phyloP scores from a whole-genome alignment of 306 rosid species.

The Nissolia schottii region DNA sequence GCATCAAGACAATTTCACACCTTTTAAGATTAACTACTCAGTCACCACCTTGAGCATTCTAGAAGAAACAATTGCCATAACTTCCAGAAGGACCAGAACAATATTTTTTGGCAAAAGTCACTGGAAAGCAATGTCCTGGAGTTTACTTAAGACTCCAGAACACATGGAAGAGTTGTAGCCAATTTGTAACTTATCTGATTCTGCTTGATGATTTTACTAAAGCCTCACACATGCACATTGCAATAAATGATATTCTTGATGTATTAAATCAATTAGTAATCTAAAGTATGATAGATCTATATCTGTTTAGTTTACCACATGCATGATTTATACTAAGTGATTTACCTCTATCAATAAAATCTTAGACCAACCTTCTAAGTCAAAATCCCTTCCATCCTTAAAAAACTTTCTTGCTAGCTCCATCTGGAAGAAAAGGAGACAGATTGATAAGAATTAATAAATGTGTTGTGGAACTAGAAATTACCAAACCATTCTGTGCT shows the following conservation, averaged over 20 bases:
- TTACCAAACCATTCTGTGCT: not conserved
- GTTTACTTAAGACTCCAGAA: not conserved
- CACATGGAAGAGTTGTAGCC: not conserved
- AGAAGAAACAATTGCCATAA: constrained; percentile 4
- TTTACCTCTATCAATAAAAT: not conserved
- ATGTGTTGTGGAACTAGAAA: constrained; percentile 6
- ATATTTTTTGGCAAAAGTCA: not conserved
- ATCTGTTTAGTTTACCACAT: not conserved
- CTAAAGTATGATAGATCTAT: not conserved
- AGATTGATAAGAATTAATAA: constrained; percentile 15
- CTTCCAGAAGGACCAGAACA: not conserved
- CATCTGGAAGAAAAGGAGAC: constrained; percentile 49
- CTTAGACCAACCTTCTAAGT: constrained; percentile 71
- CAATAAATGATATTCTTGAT: not conserved
- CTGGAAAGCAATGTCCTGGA: not conserved
- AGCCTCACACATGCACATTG: not conserved
- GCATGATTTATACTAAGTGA: constrained; percentile 6
- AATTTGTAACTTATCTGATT: constrained; percentile 3
- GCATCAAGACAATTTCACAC: not conserved
- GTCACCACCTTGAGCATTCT: not conserved
- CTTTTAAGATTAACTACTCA: not conserved
- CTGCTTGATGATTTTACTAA: constrained; percentile 10
- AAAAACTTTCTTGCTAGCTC: constrained; percentile 76
- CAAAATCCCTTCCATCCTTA: constrained; percentile 74
- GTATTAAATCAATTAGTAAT: not conserved